These are phyloP conservation scores for Aspergillus haitiensis DNA, from an alignment of 495 filamentous ascomycete genomes.

Conservation along the genomic window DNA sequence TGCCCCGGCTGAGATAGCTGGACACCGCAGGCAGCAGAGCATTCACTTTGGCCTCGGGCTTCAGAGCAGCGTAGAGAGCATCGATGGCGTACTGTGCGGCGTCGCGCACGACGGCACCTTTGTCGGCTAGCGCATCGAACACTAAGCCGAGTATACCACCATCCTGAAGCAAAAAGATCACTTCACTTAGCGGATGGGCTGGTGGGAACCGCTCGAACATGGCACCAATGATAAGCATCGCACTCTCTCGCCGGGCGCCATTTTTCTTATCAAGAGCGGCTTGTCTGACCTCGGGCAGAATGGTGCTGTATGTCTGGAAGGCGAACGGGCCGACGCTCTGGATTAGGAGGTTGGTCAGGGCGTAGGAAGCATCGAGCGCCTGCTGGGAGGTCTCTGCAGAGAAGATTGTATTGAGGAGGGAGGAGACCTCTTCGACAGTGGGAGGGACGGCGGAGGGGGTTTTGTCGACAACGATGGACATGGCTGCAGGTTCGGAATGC, in stretches of 20 bases:
- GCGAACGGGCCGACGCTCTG: constrained; percentile 77
- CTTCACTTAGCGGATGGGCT: constrained; percentile 75
- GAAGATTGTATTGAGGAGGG: constrained; percentile 74
- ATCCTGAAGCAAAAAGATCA: constrained; percentile 76
- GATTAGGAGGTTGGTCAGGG: constrained; percentile 73
- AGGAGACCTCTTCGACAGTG: constrained; percentile 67
- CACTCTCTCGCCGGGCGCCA: constrained; percentile 79
- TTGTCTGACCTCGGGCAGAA: constrained; percentile 72
- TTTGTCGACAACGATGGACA: constrained; percentile 62
- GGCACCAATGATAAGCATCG: constrained; percentile 92
- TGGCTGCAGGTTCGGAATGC: constrained; percentile 56
- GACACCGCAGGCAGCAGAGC: constrained; percentile 73
- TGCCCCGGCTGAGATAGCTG: constrained; percentile 71
- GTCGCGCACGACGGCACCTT: constrained; percentile 82
- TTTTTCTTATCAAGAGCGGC: constrained; percentile 94
- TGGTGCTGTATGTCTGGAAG: constrained; percentile 64
- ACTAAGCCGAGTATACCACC: constrained; percentile 69
- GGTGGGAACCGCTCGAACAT: constrained; percentile 85
- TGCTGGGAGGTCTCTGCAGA: constrained; percentile 76
- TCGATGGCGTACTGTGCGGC: constrained; percentile 93
- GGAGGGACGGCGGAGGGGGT: constrained; percentile 57
- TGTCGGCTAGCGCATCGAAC: constrained; percentile 87
- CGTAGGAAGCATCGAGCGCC: constrained; percentile 84
- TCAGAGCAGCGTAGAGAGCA: constrained; percentile 75
- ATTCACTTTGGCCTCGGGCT: constrained; percentile 75